Base-by-base conservation (phyloP, 192 early-diverging fungal species). In the Umbelopsis sp. region DNA sequence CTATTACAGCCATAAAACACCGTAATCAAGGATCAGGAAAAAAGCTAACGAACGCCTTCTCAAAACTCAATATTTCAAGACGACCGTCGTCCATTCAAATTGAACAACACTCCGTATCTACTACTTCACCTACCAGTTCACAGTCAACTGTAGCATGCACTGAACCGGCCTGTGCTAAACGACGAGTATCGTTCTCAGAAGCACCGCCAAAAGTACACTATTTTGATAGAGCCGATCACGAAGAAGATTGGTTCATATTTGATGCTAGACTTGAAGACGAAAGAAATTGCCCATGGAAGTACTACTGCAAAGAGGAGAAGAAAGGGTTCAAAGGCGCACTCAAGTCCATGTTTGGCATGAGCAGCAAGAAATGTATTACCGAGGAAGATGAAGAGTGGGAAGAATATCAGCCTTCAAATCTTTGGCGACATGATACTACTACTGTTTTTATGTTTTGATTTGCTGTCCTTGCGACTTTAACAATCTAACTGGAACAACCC, bases 371-470 rank as follows among this genome's bases (percentile, higher is more conserved):
- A 26, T 62, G 56, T n/a, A 62, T 62, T 20, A 29, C 16, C 20
- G 56, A 62, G 4, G 14, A 5, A 6, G 56, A 62, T 34, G 56
- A 62, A 34, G 56, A 62, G 12, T 62, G 56, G 56, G 56, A 62
- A 20, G 56, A 62, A 34, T 62, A 62, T n/a, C 56, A 62, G 11
- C 56, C 56, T 32, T 34, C 56, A 0, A 62, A 34, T 32, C 29
- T 62, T 17, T 62, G 56, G 56, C 56, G 56, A 34, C 56, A 62
- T 7, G 56, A 62, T 62, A 16, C 56, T 34, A 26, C 56, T 20
- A 26, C 56, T 62, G 31, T 62, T 20, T 62, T 62, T 36, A 62
- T 62, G 56, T 62, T 62, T 62, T 62, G 31, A 62, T n/a, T 14
- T 4, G 0, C 7, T n/a, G n/a, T 12, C 56, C 14, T 9, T 3